These are phyloP conservation scores for Zelonia costaricensis DNA, from an alignment of 208 protist species.

Conservation along the genomic window DNA sequence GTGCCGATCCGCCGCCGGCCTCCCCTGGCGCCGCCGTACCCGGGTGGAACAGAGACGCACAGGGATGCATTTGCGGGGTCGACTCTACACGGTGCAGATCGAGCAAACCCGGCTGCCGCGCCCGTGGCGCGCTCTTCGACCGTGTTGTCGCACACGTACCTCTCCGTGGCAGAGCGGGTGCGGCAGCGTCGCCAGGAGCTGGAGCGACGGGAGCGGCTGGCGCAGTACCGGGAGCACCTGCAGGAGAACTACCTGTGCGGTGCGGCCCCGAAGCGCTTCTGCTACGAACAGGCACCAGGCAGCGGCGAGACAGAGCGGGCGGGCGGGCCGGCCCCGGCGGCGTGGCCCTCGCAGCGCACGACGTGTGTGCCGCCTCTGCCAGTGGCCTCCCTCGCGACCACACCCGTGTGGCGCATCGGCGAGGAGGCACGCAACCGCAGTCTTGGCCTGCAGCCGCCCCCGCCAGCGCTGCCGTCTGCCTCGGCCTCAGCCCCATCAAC, in stretches of 20 bases:
- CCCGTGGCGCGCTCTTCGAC: background rate
- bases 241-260: slow-evolving; percentile 62
- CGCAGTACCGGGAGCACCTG: slow-evolving; percentile 31
- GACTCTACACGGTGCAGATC: too few species aligned
- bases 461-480: too few species aligned
- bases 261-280: slow-evolving; percentile 36
- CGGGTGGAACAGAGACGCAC: too few species aligned
- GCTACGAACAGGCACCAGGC: slow-evolving; percentile 27
- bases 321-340: background rate
- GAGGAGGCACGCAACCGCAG: too few species aligned
- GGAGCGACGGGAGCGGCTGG: slow-evolving; percentile 25
- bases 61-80: too few species aligned
- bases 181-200: slow-evolving; percentile 16
- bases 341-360: background rate
- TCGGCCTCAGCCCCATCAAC: too few species aligned
- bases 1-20: background rate
- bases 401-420: too few species aligned
- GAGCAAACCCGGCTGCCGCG: too few species aligned
- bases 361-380: too few species aligned
- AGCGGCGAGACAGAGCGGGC: background rate
- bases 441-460: too few species aligned
- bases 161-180: background rate
- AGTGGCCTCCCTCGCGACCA: too few species aligned
- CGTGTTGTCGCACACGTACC: background rate
- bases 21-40: slow-evolving; percentile 2